Evolutionary conservation across 306 rosid species (phyloP).

Genomic region (Gynostemma pentaphyllum): DNA sequence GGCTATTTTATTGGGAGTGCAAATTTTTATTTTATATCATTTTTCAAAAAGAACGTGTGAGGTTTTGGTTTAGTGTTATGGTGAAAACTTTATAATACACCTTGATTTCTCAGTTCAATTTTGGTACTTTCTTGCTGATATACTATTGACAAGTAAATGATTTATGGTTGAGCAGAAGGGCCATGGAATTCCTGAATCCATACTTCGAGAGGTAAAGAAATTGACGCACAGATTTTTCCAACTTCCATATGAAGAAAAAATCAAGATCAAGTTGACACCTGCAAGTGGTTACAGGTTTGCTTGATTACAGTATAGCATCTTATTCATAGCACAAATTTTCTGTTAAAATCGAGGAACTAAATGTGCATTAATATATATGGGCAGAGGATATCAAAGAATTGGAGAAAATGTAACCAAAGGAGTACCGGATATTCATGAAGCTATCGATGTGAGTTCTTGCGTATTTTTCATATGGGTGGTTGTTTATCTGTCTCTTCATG

Average conservation of each 20-base stretch:
- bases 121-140: background rate
- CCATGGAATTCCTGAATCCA: slow-evolving; percentile 60
- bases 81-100: background rate
- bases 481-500: background rate
- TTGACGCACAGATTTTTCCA: slow-evolving; percentile 46
- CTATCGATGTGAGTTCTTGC: slow-evolving; percentile 63
- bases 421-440: slow-evolving; percentile 81
- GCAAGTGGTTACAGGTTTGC: slow-evolving; percentile 68
- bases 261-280: slow-evolving; percentile 54
- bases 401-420: slow-evolving; percentile 83
- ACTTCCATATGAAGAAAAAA: slow-evolving; percentile 76
- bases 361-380: slow-evolving; percentile 6
- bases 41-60: background rate
- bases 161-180: slow-evolving; percentile 46
- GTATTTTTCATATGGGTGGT: background rate
- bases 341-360: background rate
- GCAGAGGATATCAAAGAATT: slow-evolving; percentile 75
- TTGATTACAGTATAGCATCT: slow-evolving; percentile 1
- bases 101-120: background rate
- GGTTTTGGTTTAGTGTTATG: background rate
- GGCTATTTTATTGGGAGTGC: background rate
- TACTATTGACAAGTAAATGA: background rate
- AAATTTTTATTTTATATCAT: background rate
- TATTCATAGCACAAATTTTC: background rate
- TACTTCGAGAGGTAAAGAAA: slow-evolving; percentile 46